These are phyloP conservation scores for Senecio squalidus DNA, from an alignment of 140 eudicot genomes.

Conservation along the genomic window DNA sequence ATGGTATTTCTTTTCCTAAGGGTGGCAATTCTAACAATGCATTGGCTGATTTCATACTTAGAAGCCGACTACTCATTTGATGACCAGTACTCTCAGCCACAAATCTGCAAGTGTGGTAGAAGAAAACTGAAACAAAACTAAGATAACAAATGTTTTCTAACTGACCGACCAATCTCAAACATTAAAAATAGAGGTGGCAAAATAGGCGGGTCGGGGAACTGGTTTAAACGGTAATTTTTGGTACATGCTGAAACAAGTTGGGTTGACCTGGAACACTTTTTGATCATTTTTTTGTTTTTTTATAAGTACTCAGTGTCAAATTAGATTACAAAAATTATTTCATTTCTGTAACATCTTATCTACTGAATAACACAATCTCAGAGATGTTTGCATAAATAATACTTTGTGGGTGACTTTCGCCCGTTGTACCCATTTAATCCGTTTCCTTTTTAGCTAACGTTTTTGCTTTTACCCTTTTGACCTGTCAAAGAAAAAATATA, in stretches of 20 bases:
- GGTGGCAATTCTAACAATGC: slow-evolving; percentile 73
- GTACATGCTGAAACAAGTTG: background rate
- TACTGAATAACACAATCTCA: background rate
- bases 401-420: background rate
- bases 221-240: background rate
- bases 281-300: background rate
- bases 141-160: background rate
- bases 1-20: slow-evolving; percentile 47
- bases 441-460: background rate
- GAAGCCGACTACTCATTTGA: slow-evolving; percentile 82
- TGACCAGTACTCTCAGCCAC: slow-evolving; percentile 96
- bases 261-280: background rate
- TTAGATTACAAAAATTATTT: background rate
- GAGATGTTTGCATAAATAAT: background rate
- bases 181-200: background rate
- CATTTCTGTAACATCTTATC: too few relatives aligned
- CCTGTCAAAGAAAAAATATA: background rate
- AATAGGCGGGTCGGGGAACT: background rate
- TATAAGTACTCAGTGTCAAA: background rate
- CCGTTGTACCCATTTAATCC: background rate
- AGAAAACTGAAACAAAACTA: background rate
- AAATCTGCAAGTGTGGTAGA: slow-evolving; percentile 42
- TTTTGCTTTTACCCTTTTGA: background rate
- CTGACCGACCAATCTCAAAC: background rate
- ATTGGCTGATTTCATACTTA: slow-evolving; percentile 94